phyloP scores from a whole-genome alignment of 768 basidiomycete species.

The Boletus tomentosulus region DNA sequence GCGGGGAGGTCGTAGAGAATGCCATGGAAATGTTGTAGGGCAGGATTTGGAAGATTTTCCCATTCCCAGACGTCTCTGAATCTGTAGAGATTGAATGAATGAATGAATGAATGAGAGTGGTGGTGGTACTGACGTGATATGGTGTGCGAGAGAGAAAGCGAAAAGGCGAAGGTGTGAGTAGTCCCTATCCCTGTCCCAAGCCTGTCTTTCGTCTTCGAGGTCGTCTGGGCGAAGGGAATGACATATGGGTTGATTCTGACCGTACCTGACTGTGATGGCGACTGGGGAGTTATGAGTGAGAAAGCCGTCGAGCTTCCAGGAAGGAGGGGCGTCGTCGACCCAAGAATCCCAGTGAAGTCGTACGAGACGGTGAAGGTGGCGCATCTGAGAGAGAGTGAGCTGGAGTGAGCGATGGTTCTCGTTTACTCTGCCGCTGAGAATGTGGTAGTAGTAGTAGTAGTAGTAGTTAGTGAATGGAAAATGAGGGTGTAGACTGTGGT shows the following conservation, averaged over 20 bases:
- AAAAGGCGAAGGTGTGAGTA: not conserved
- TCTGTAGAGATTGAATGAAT: not conserved
- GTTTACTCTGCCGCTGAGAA: not conserved
- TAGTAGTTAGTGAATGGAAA: not conserved
- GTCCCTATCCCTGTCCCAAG: not conserved
- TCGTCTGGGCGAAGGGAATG: not conserved
- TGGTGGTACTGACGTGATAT: not conserved
- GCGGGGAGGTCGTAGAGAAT: not conserved
- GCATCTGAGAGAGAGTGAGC: not conserved
- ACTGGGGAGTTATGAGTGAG: not conserved
- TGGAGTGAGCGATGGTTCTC: not conserved
- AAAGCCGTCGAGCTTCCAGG: not conserved
- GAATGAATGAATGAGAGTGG: not conserved
- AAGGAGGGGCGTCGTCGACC: not conserved
- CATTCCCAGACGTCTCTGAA: not conserved
- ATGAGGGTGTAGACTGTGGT: not conserved
- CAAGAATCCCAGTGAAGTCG: not conserved
- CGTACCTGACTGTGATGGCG: slow-evolving; percentile 4
- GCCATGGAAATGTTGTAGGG: not conserved
- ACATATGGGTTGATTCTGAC: slow-evolving; percentile 3
- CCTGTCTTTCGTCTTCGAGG: not conserved
- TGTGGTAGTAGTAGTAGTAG: no score
- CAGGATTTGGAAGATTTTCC: not conserved
- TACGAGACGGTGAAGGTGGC: not conserved
- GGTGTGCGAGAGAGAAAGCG: slow-evolving; percentile 3